Percentiles rank a stretch among this genome's conserved stretches.
Conservation (phyloP, 2,329 filamentous ascomycete genomes). For the Talaromyces sp. region DNA sequence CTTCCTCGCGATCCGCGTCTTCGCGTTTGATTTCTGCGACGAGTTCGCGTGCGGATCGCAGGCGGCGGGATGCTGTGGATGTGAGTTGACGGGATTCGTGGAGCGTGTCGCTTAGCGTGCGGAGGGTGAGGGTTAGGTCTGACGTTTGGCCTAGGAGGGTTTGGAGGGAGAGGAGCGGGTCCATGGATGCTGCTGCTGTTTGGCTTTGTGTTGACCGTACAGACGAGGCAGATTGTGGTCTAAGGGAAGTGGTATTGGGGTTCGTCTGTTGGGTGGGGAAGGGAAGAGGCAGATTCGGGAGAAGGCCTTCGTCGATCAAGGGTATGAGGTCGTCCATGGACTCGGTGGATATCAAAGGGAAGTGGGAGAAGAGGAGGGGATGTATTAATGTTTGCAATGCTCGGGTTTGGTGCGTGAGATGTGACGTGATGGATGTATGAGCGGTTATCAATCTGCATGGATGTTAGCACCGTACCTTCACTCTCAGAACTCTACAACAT, state of each 20-base stretch:
- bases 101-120: constrained; percentile 82
- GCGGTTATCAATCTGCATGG: constrained; percentile 54
- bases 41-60: constrained; percentile 79
- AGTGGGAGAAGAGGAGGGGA: constrained; percentile 56
- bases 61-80: constrained; percentile 71
- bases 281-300: constrained; percentile 51
- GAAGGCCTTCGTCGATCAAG: constrained; percentile 52
- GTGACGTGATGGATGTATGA: constrained; percentile 56
- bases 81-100: constrained; percentile 93
- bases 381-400: constrained; percentile 57
- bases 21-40: constrained; percentile 82
- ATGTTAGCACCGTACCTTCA: background rate
- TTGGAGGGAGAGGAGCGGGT: constrained; percentile 62
- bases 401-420: constrained; percentile 60
- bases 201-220: constrained; percentile 23
- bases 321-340: constrained; percentile 57
- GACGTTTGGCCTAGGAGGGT: constrained; percentile 67
- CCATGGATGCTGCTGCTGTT: constrained; percentile 22
- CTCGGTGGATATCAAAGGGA: constrained; percentile 52
- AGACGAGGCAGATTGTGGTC: constrained; percentile 31
- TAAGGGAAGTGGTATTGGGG: constrained; percentile 22
- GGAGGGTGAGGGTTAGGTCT: constrained; percentile 74
- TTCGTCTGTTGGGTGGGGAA: constrained; percentile 26
- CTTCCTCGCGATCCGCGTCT: constrained; percentile 76
- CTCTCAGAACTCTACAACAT: constrained; percentile 21